Conservation (phyloP, 2,329 filamentous ascomycete species). For the Orbilia javanica region DNA sequence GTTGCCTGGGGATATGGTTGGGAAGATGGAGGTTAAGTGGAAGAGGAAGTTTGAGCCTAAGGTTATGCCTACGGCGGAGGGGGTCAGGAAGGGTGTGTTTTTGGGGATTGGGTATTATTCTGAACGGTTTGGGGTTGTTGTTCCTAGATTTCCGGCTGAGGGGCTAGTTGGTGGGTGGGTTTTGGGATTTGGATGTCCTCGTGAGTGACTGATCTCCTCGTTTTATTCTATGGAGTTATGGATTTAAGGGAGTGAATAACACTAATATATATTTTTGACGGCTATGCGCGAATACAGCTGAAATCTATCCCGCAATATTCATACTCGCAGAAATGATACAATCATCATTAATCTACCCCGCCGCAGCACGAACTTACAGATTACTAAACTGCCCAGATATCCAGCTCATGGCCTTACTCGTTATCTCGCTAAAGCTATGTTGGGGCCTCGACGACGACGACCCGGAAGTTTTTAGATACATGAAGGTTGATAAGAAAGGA, state of each 20-base stretch:
- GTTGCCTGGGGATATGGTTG: conserved; percentile 75
- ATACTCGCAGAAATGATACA: conserved; percentile 69
- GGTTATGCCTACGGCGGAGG: conserved; percentile 67
- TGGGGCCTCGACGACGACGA: conserved; percentile 76
- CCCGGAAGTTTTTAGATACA: conserved; percentile 62
- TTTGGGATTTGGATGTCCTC: conserved; percentile 78
- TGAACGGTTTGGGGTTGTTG: conserved; percentile 75
- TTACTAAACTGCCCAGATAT: conserved; percentile 78
- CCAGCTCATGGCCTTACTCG: conserved; percentile 76
- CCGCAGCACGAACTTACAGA: conserved; percentile 13
- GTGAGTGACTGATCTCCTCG: conserved; percentile 68
- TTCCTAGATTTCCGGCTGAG: conserved; percentile 79
- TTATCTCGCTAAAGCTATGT: conserved; percentile 82
- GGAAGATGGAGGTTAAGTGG: conserved; percentile 74
- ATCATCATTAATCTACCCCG: conserved; percentile 54
- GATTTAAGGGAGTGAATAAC: background rate
- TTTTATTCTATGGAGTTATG: conserved; percentile 54
- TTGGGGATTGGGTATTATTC: conserved; percentile 75
- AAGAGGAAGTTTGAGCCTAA: conserved; percentile 72
- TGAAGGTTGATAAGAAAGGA: conserved; percentile 8
- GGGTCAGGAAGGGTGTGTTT: conserved; percentile 75
- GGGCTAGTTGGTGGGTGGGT: conserved; percentile 78
- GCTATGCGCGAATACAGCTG: conserved; percentile 70
- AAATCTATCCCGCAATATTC: conserved; percentile 73
- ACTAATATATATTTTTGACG: conserved; percentile 58